Evolutionary conservation across 805 yeast species (phyloP), one percentile per base, ranked within the genome.

Genomic region (Dipodascopsis uninucleata): DNA sequence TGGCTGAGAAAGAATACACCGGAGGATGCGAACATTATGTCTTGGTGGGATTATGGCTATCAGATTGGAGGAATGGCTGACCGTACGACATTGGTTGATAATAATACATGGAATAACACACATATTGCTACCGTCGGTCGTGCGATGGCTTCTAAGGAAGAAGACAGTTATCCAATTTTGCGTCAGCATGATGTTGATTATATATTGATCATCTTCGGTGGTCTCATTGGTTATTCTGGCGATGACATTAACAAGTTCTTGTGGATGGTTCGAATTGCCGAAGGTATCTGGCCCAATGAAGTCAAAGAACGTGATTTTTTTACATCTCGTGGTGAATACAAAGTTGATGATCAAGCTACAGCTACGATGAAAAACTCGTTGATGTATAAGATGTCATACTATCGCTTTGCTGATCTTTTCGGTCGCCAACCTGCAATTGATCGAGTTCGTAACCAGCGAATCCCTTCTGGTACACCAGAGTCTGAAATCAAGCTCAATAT

Each of bases 41-140:
- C 97, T 8, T 93, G 99, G 98, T 93, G 99, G 99, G 98, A 94
- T 72, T 94, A 94, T 63, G 99, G 99, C 43, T 93, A 93, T 68
- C 99, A 93, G 72, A 93, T 93, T 61, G 98, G 98, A 59, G 99
- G 99, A 53, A 93, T 93, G 97, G 98, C 98, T 36, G 98, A 93
- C 69, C 79, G 99, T 63, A 90, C 97, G 54, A 93, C 99, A 4
- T 74, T 93, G 58, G 99, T 94, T 31, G 99, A 93, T 67, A 93
- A 93, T 76, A 93, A 93, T 70, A 93, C 99, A 8, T 93, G 99
- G 98, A 93, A 93, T 66, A 93, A 93, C 72, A 93, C 98, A 3
- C 99, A 93, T 65, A 94, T 93, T 67, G 99, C 98, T 56, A 88
- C 96, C 12, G 98, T 93, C 43, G 99, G 99, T 60, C 88, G 88